phyloP scores from a whole-genome alignment of 768 basidiomycete genomes.

The Phylloporus arenicola region DNA sequence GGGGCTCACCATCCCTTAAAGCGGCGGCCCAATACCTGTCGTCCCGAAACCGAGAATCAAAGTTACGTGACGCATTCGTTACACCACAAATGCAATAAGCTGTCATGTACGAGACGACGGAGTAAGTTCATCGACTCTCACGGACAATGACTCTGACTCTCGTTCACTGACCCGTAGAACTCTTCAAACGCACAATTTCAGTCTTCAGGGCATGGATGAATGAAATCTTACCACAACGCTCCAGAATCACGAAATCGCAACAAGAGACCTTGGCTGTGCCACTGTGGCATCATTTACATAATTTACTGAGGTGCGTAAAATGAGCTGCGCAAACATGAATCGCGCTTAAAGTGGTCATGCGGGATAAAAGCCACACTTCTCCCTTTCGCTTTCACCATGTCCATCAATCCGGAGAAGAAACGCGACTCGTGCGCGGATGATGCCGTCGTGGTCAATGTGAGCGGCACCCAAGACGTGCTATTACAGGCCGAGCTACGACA shows the following conservation, averaged over 20 bases:
- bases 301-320: too few relatives aligned
- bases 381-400: slow-evolving; percentile 7
- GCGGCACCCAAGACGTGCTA: neutral
- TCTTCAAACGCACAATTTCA: too few relatives aligned
- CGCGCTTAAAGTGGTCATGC: neutral
- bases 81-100: neutral
- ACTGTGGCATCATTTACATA: too few relatives aligned
- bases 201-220: too few relatives aligned
- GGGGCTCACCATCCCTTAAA: too few relatives aligned
- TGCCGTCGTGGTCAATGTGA: neutral
- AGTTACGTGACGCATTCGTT: neutral
- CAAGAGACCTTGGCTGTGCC: too few relatives aligned
- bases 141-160: too few relatives aligned
- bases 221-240: too few relatives aligned
- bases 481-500: slow-evolving; percentile 4
- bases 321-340: too few relatives aligned
- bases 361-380: neutral
- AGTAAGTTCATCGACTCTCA: neutral
- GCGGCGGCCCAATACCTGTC: too few relatives aligned
- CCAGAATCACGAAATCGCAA: too few relatives aligned
- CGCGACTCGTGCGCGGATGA: slow-evolving; percentile 4
- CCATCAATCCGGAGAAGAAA: slow-evolving; percentile 13
- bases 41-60: neutral
- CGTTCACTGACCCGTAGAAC: too few relatives aligned
- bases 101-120: neutral